These are phyloP conservation scores for Calonectria multiphialidica DNA, from an alignment of 2,329 filamentous ascomycete genomes.

Conservation along the genomic window DNA sequence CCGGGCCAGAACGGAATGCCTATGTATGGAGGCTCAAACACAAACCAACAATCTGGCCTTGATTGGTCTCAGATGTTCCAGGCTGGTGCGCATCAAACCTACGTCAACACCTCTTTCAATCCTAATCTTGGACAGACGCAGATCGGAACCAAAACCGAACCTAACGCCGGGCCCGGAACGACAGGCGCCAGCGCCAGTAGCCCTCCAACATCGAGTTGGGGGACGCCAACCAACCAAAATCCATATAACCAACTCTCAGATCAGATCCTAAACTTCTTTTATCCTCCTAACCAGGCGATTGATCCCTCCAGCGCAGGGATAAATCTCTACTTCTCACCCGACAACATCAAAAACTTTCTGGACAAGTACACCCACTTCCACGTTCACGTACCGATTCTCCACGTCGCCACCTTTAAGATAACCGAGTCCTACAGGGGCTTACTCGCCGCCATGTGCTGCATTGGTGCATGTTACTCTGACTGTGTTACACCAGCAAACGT, in stretches of 20 bases:
- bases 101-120: constrained; percentile 71
- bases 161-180: constrained; percentile 66
- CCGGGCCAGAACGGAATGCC: constrained; percentile 73
- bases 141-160: constrained; percentile 77
- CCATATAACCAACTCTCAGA: constrained; percentile 66
- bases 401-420: constrained; percentile 78
- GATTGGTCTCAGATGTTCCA: constrained; percentile 87
- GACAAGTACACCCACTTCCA: constrained; percentile 80
- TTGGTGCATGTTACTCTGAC: constrained; percentile 81
- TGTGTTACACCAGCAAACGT: constrained; percentile 70
- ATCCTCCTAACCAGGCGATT: constrained; percentile 57
- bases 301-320: constrained; percentile 68
- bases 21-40: constrained; percentile 71
- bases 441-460: constrained; percentile 76
- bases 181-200: constrained; percentile 59
- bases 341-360: constrained; percentile 79
- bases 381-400: constrained; percentile 79
- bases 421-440: constrained; percentile 75
- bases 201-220: constrained; percentile 62
- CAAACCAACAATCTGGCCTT: constrained; percentile 72
- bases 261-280: constrained; percentile 69
- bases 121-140: constrained; percentile 77
- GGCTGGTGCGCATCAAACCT: constrained; percentile 75
- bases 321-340: constrained; percentile 73
- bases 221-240: constrained; percentile 61